Percentiles rank a stretch among this genome's conserved stretches.
Conservation (phyloP, 768 basidiomycete genomes). For the Ephemerocybe angulata region DNA sequence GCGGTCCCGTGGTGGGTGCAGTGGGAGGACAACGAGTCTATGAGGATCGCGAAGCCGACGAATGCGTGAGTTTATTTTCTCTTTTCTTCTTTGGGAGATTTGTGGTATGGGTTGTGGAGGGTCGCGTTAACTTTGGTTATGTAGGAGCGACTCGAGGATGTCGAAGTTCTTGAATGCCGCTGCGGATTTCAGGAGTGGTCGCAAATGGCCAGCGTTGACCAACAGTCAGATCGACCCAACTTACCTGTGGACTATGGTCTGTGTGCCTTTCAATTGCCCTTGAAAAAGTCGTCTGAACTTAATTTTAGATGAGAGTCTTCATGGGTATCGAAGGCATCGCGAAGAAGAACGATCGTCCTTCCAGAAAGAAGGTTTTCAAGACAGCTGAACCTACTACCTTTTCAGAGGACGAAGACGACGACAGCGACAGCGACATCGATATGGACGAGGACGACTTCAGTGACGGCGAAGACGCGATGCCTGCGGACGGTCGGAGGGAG, state of each 20-base stretch:
- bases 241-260: slow-evolving; percentile 65
- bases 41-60: slow-evolving; percentile 39
- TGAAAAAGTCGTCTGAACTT: background rate
- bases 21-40: slow-evolving; percentile 64
- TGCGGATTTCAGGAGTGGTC: slow-evolving; percentile 47
- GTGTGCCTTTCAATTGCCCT: slow-evolving; percentile 4
- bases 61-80: slow-evolving; percentile 43
- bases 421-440: slow-evolving; percentile 1
- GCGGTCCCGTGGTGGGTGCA: slow-evolving; percentile 58
- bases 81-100: background rate
- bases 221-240: slow-evolving; percentile 33
- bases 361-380: slow-evolving; percentile 5
- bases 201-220: slow-evolving; percentile 35
- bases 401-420: slow-evolving; percentile 12
- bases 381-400: slow-evolving; percentile 5
- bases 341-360: background rate
- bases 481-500: slow-evolving; percentile 29
- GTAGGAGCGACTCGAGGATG: slow-evolving; percentile 39
- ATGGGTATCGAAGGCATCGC: background rate
- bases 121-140: background rate
- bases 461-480: slow-evolving; percentile 30
- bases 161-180: slow-evolving; percentile 62
- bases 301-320: slow-evolving; percentile 5
- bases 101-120: slow-evolving; percentile 2
- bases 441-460: background rate